Evolutionary conservation across 768 basidiomycete species (phyloP), one percentile per base, ranked within the genome.

Genomic region (Scleroderma bovista): DNA sequence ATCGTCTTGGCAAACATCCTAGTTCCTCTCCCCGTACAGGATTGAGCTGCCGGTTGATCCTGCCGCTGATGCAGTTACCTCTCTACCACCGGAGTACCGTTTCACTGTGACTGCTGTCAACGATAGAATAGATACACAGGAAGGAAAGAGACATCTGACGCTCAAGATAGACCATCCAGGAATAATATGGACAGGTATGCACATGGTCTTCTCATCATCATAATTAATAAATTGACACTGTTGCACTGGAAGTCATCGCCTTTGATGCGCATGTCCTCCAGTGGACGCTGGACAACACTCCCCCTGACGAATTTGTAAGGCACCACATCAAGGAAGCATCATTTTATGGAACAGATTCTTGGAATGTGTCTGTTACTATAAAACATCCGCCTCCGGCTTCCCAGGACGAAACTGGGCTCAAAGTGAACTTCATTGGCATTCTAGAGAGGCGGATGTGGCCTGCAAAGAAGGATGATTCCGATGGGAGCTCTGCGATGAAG

Each of bases 321-420:
- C 95, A 98, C 60, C 89, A 93, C 58, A 79, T 97, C 69, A 96
- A 93, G 62, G 91, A 94, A 64, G 91, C 81, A 0, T 92, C 93
- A 2, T 91, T 88, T 65, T 91, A 90, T 57, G 86, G 84, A 1
- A 76, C 76, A 10, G 80, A 89, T 50, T 72, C 75, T 0, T 94
- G 89, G 79, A 71, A 76, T 0, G 69, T 96, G 37, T 78, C 89
- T 54, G 72, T 97, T 52, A 78, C 84, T 26, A 66, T 92, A 47
- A 79, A 83, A 61, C 65, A 84, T 12, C 72, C 75, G 6, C 39
- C 59, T 0, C 45, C 50, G 7, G 3, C 33, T 39, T 7, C 34
- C 12, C 11, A 31, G 24, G 29, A 38, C 16, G 6, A 3, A 40
- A 43, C 41, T 26, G 59, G 64, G 29, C 66, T 93, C 37, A 61